Evolutionary conservation across 1,284 basidiomycete species (phyloP), one percentile per base, ranked within the genome.

Genomic region (Abortiporus biennis): DNA sequence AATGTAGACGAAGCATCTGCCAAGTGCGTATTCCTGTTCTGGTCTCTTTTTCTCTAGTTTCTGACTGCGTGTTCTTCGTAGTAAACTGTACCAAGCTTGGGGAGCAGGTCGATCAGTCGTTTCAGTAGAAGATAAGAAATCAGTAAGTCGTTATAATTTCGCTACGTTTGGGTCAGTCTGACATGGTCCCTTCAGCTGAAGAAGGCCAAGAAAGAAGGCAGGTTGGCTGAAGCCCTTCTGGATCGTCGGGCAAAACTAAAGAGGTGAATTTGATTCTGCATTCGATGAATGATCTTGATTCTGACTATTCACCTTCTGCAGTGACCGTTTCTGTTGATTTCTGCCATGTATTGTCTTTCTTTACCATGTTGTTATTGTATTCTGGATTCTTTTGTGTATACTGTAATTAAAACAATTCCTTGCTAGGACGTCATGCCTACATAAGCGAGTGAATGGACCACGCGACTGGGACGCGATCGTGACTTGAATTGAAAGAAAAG

Each of bases 201-300:
- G 62, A 78, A 76, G 45, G 92, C 92, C 11, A 73, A 75, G 48
- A 87, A 92, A 61, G 91, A 96, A 50, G 94, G 94, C 2, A 76
- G 86, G 25, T 61, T 96, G 13, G 83, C 89, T 1, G 93, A 97
- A 62, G 88, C 88, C 3, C 66, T 97, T 65, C 71, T 97, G 36
- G 91, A 97, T 56, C 77, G 92, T 21, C 74, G 93, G 44, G 72
- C 88, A 5, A 95, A 95, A 59, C 72, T 96, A 47, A 97, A 97
- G 67, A 95, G 92, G 92, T 89, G 45, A 36, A 71, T 64, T 27
- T 13, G 34, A n/a, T n/a, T n/a, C n/a, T n/a, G n/a, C n/a, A n/a
- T n/a, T n/a, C n/a, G n/a, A n/a, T n/a, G n/a, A n/a, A n/a, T n/a
- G n/a, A n/a, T n/a, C n/a, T n/a, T n/a, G n/a, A n/a, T n/a, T n/a